These are phyloP conservation scores for Acrodontium crateriforme DNA, from an alignment of 2,329 filamentous ascomycete genomes.

Conservation along the genomic window DNA sequence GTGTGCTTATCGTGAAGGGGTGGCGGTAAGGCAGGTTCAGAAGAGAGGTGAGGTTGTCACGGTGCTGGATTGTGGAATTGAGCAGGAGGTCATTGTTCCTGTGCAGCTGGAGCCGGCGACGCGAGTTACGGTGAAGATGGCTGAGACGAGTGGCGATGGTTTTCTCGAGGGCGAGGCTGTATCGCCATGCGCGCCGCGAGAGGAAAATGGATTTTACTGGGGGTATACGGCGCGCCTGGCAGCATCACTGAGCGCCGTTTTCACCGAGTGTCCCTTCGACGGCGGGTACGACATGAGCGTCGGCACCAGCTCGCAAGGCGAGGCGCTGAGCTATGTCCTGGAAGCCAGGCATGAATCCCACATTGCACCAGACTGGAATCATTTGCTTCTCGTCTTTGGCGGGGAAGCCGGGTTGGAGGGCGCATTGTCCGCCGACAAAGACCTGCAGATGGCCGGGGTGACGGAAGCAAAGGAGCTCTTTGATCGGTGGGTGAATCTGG, in stretches of 20 bases:
- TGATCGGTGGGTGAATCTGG: constrained; percentile 71
- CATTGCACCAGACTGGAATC: constrained; percentile 33
- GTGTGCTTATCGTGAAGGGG: constrained; percentile 67
- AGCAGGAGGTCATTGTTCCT: constrained; percentile 37
- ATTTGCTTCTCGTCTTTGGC: constrained; percentile 67
- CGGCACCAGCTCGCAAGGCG: constrained; percentile 68
- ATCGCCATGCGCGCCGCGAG: constrained; percentile 53
- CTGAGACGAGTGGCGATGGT: constrained; percentile 23
- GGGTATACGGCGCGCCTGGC: constrained; percentile 61
- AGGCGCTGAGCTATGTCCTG: constrained; percentile 16
- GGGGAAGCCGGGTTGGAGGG: constrained; percentile 68
- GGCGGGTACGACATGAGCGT: constrained; percentile 72
- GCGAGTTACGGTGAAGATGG: constrained; percentile 58
- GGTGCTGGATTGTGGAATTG: constrained; percentile 38
- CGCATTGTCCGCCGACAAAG: constrained; percentile 50
- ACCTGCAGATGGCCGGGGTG: constrained; percentile 48
- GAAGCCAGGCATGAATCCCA: constrained; percentile 34
- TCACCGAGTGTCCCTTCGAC: constrained; percentile 62
- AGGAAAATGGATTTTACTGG: constrained; percentile 75
- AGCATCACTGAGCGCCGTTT: constrained; percentile 53
- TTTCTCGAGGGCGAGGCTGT: constrained; percentile 43
- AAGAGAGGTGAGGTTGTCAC: constrained; percentile 24
- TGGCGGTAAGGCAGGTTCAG: constrained; percentile 35
- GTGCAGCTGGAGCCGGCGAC: constrained; percentile 54
- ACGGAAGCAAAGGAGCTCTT: constrained; percentile 56